phyloP scores from a whole-genome alignment of 2,329 filamentous ascomycete species.

The Albophoma yamanashiensis region DNA sequence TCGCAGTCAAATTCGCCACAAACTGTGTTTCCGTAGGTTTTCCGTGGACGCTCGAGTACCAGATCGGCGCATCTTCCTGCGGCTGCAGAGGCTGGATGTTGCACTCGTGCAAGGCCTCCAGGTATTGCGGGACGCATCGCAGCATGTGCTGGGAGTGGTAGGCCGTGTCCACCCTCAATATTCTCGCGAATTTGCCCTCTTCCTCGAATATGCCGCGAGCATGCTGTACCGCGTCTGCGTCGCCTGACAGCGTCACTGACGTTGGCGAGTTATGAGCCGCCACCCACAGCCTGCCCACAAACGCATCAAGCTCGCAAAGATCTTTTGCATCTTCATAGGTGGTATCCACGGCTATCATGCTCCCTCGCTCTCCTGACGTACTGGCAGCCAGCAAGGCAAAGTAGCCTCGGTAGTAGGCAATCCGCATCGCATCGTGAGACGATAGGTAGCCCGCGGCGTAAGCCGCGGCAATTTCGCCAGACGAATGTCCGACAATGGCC shows the following conservation, averaged over 20 bases:
- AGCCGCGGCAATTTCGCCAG: constrained; percentile 28
- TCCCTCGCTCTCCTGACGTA: background rate
- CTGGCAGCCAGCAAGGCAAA: background rate
- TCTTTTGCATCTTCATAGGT: background rate
- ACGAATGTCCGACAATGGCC: constrained; percentile 34
- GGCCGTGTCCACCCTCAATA: background rate
- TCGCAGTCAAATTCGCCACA: no score
- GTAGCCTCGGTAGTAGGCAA: constrained; percentile 14
- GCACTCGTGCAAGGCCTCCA: background rate
- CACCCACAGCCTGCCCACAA: background rate
- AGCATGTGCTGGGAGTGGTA: background rate
- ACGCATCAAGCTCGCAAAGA: background rate
- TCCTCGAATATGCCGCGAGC: background rate
- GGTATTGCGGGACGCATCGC: background rate
- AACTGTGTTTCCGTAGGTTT: background rate
- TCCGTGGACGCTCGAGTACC: background rate
- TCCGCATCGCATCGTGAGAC: constrained; percentile 14
- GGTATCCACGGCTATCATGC: background rate
- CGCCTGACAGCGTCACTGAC: background rate
- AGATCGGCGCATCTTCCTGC: background rate
- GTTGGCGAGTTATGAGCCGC: background rate
- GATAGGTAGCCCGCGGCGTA: constrained; percentile 14
- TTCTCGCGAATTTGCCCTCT: background rate
- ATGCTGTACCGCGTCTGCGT: background rate
- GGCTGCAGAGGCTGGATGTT: background rate